Evolutionary conservation across 1,284 basidiomycete species (phyloP).

Genomic region (Termitomyces sp.): DNA sequence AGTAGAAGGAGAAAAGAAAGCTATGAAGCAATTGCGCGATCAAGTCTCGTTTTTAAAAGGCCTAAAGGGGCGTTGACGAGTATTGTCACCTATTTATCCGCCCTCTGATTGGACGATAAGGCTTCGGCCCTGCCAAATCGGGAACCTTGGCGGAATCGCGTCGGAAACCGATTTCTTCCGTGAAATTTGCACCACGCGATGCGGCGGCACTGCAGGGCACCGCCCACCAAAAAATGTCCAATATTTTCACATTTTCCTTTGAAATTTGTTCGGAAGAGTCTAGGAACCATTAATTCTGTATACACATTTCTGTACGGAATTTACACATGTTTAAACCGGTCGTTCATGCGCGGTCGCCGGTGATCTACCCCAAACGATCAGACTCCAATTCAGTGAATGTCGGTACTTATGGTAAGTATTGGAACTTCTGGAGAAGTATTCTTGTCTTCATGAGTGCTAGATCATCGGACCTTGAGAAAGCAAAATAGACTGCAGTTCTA

Average conservation of each 20-base stretch:
- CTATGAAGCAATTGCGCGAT: slow-evolving; percentile 2
- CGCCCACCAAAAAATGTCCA: not conserved
- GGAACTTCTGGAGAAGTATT: too few relatives aligned
- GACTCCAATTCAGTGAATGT: not conserved
- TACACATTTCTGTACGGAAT: too few relatives aligned
- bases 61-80: slow-evolving; percentile 16
- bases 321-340: not conserved
- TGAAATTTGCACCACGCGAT: slow-evolving; percentile 4
- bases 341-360: not conserved
- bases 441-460: slow-evolving; percentile 18
- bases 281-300: too few relatives aligned
- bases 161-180: slow-evolving; percentile 18
- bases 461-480: slow-evolving; percentile 36
- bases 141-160: slow-evolving; percentile 16
- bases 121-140: slow-evolving; percentile 5
- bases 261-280: not conserved
- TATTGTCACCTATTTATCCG: slow-evolving; percentile 32
- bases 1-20: slow-evolving; percentile 18
- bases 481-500: slow-evolving; percentile 18
- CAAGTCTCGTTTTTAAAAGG: slow-evolving; percentile 9
- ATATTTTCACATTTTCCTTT: not conserved
- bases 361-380: not conserved
- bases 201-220: too few relatives aligned
- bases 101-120: slow-evolving; percentile 41
- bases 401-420: too few relatives aligned